A percentile compares a stretch with the other conserved stretches of the same genome.
Conservation (phyloP, 2,329 filamentous ascomycete genomes). For the Elsinoe perseae region DNA sequence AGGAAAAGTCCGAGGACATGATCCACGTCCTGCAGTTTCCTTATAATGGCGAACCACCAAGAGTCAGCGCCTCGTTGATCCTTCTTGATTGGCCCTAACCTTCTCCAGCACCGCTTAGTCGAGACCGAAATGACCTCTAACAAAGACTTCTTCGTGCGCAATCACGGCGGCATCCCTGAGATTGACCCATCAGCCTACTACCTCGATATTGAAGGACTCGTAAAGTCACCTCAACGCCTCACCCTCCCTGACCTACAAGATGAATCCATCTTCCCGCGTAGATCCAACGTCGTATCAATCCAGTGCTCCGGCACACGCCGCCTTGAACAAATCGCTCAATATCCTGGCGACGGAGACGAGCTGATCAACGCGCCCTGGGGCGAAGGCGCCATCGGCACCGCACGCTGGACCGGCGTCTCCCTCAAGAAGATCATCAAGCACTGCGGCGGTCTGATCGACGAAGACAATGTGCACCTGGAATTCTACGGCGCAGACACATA, state of each 20-base stretch:
- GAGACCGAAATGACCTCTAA: conserved; percentile 53
- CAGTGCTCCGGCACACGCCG: conserved; percentile 63
- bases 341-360: conserved; percentile 54
- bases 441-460: conserved; percentile 53
- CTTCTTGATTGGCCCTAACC: background rate
- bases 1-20: conserved; percentile 42
- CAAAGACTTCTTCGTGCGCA: conserved; percentile 58
- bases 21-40: conserved; percentile 42
- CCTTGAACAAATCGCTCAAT: conserved; percentile 59
- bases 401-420: conserved; percentile 54
- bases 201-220: conserved; percentile 53
- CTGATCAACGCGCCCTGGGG: conserved; percentile 39
- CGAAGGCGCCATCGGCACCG: conserved; percentile 61
- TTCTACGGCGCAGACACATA: conserved; percentile 66
- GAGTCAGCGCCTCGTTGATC: background rate
- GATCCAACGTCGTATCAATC: conserved; percentile 52
- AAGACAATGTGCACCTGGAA: conserved; percentile 53
- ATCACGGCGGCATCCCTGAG: conserved; percentile 62
- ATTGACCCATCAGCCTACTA: conserved; percentile 52
- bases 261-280: conserved; percentile 52
- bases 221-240: conserved; percentile 50
- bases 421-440: conserved; percentile 63
- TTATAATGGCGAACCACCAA: conserved; percentile 41
- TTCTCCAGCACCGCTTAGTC: background rate
- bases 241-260: conserved; percentile 55